Conservation (phyloP, 371 early-diverging fungal genomes). For the Zopfochytrium polystomum region DNA sequence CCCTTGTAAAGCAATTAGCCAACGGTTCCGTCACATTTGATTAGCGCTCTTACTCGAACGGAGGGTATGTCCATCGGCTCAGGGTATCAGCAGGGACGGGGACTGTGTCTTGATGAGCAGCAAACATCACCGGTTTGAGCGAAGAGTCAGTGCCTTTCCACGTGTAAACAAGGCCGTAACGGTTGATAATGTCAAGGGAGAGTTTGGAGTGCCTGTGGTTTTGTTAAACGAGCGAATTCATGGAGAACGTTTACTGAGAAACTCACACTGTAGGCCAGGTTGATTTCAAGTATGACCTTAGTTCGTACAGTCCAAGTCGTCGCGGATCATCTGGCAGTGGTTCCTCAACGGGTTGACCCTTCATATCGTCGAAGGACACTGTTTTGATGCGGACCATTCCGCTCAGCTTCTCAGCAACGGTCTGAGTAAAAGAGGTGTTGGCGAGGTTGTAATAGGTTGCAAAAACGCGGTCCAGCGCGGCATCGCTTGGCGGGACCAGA, state of each 20-base stretch:
- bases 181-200: slow-evolving; percentile 30
- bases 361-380: slow-evolving; percentile 16
- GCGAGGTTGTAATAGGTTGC: not conserved
- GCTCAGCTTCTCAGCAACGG: slow-evolving; percentile 10
- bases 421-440: slow-evolving; percentile 6
- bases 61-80: slow-evolving; percentile 35
- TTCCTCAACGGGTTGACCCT: not conserved
- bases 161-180: slow-evolving; percentile 35
- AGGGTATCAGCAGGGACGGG: slow-evolving; percentile 29
- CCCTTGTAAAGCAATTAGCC: slow-evolving; percentile 13
- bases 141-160: slow-evolving; percentile 35
- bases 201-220: slow-evolving; percentile 25
- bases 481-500: not conserved
- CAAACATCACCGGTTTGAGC: slow-evolving; percentile 29
- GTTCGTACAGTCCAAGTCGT: slow-evolving; percentile 1
- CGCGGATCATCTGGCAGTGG: slow-evolving; percentile 3
- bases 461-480: slow-evolving; percentile 3
- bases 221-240: no score
- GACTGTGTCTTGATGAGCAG: slow-evolving; percentile 40
- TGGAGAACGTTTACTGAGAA: no score
- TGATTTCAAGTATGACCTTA: not conserved
- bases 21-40: no score
- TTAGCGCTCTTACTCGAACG: no score
- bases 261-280: slow-evolving; percentile 6
- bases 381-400: slow-evolving; percentile 15